Evolutionary conservation across 257 asterid species (phyloP).

Genomic region (Capsicum chinense): DNA sequence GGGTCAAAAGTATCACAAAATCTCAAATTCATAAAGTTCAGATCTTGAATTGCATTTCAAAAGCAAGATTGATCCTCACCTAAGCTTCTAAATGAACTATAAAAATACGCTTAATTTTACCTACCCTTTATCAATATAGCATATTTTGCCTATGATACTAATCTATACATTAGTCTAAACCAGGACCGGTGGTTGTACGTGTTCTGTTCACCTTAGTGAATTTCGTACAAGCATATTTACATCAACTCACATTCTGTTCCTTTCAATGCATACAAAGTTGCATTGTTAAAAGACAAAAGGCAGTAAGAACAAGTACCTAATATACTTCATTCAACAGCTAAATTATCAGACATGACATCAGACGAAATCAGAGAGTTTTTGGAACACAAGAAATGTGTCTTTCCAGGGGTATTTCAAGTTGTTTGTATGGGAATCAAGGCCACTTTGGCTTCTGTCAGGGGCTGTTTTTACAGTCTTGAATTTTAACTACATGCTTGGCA

Average conservation of each 20-base stretch:
- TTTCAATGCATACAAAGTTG: neutral
- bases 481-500: slow-evolving; percentile 38
- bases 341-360: slow-evolving; percentile 33
- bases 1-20: neutral
- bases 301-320: slow-evolving; percentile 16
- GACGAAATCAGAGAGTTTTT: slow-evolving; percentile 32
- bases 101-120: neutral
- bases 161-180: neutral
- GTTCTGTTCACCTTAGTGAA: neutral
- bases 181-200: slow-evolving; percentile 24
- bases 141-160: too few species aligned
- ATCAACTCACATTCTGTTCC: neutral
- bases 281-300: neutral
- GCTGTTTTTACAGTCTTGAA: slow-evolving; percentile 39
- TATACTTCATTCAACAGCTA: slow-evolving; percentile 15
- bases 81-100: slow-evolving; percentile 11
- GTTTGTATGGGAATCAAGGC: slow-evolving; percentile 44
- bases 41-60: neutral
- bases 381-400: slow-evolving; percentile 30
- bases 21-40: neutral
- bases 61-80: neutral
- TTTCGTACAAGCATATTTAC: neutral
- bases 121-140: too few species aligned
- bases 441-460: slow-evolving; percentile 40
- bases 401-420: slow-evolving; percentile 38